Conservation (phyloP, 306 rosid species). For the Rubus parviflorus region DNA sequence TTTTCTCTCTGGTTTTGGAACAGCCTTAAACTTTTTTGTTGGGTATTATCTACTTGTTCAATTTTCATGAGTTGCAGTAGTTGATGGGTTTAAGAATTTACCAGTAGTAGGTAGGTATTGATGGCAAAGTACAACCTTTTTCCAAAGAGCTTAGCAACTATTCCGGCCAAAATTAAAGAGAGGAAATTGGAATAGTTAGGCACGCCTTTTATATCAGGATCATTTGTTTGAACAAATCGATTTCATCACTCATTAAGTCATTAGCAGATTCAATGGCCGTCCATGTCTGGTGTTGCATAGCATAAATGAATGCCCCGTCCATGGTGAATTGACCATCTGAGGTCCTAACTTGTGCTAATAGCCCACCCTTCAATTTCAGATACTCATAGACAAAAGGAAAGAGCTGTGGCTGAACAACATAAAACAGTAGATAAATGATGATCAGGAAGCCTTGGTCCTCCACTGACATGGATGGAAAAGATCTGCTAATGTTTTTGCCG, state of each 20-base stretch:
- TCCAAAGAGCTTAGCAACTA: neutral
- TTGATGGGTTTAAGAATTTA: conserved; percentile 12
- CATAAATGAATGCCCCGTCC: neutral
- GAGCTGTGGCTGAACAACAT: neutral
- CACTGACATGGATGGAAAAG: neutral
- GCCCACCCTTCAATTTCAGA: neutral
- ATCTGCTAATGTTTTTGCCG: neutral
- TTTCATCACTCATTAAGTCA: neutral
- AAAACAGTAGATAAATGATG: neutral
- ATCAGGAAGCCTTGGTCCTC: neutral
- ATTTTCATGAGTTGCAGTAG: neutral
- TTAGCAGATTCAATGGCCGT: conserved; percentile 5
- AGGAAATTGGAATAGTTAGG: neutral
- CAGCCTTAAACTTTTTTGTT: neutral
- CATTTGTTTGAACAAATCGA: neutral
- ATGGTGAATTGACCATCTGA: neutral
- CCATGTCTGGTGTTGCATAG: neutral
- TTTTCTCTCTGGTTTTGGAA: too few relatives aligned
- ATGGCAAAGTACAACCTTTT: neutral
- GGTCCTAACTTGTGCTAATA: neutral
- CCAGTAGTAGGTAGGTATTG: conserved; percentile 18
- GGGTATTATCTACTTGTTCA: neutral
- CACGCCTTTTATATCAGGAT: neutral
- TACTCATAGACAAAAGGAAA: neutral
- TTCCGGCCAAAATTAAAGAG: neutral